Base-by-base conservation (phyloP, 352 stramenopile genomes). In the Thalassiosira mediterranea region DNA sequence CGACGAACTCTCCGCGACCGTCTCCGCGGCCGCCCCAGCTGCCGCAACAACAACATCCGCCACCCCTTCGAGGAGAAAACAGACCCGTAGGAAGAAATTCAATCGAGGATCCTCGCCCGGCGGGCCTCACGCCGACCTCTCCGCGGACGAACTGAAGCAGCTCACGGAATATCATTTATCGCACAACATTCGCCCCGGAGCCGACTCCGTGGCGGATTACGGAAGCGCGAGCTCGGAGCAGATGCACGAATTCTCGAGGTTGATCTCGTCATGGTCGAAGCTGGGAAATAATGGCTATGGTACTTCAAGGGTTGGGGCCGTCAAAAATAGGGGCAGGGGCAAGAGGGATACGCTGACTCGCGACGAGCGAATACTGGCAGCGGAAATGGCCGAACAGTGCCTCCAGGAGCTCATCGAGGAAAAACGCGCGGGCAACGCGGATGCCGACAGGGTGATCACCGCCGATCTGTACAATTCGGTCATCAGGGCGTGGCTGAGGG, bases 131-230 rank as follows among this genome's bases (percentile, higher is more conserved):
- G 19, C 40, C 15, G 34, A 66, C 19, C 48, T 72, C 4, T 32
- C 37, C 29, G 38, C 56, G 19, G 68, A 78, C 26, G 68, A 72
- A 57, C 52, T 78, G 31, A 56, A 51, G 23, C 29, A 53, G 25
- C 54, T 78, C 11, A 78, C 68, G 19, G 68, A 78, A 44, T 72
- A 72, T 44, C 59, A 72, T 38, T 42, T 78, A n/a, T 60, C 54
- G 2, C 28, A 62, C 28, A 59, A 52, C 38, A 62, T 62, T 56
- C 42, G 23, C 3, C 40, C 66, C 0, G 15, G 15, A 8, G 8
- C 8, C 13, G 44, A 53, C 25, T 29, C 25, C 19, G 29, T 53
- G n/a, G 44, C 19, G 3, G 44, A 53, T 2, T 29, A 29, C 15
- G 29, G 23, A 23, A 23, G 23, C 21, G 47, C 37, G 25, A 25